Percentiles rank a stretch among this genome's conserved stretches.
These are phyloP conservation scores for Calonectria multiphialidica DNA, from an alignment of 2,329 filamentous ascomycete genomes.

Conservation along the genomic window DNA sequence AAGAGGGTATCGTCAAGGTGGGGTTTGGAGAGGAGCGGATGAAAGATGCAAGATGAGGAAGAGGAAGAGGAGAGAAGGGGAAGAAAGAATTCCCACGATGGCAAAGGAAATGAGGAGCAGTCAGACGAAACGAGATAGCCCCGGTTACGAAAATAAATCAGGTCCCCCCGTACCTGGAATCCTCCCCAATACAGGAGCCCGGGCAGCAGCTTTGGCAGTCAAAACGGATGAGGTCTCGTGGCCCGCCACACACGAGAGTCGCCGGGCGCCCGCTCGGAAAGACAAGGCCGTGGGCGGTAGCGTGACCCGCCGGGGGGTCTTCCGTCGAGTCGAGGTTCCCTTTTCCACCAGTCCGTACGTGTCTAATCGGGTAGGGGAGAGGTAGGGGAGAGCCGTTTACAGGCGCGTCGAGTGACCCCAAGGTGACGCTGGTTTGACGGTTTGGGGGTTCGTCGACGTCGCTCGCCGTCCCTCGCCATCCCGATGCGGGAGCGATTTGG, in stretches of 20 bases:
- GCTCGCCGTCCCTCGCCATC: constrained; percentile 23
- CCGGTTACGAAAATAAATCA: constrained; percentile 30
- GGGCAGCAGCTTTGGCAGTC: constrained; percentile 38
- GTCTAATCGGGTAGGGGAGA: no score
- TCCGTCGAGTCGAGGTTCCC: not conserved
- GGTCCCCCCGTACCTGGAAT: constrained; percentile 29
- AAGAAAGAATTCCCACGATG: constrained; percentile 27
- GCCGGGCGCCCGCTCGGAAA: constrained; percentile 34
- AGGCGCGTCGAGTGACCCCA: not conserved
- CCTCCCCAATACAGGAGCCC: constrained; percentile 25
- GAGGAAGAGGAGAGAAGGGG: constrained; percentile 22
- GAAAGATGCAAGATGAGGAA: constrained; percentile 24
- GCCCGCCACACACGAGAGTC: constrained; percentile 17
- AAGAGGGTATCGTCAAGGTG: constrained; percentile 28
- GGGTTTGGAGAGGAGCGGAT: constrained; percentile 1
- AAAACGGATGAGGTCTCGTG: constrained; percentile 34
- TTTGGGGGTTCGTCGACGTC: constrained; percentile 4
- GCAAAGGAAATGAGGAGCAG: constrained; percentile 6
- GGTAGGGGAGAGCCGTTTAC: constrained; percentile 2
- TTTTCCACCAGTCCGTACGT: constrained; percentile 21
- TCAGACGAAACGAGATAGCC: constrained; percentile 27
- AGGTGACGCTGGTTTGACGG: not conserved
- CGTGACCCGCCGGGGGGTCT: constrained; percentile 30
- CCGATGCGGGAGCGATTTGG: constrained; percentile 26
- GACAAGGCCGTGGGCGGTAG: constrained; percentile 28